A percentile compares a stretch with the other conserved stretches of the same genome.
phyloP scores from a whole-genome alignment of 495 filamentous ascomycete genomes.

The Pyrenula massariospora region DNA sequence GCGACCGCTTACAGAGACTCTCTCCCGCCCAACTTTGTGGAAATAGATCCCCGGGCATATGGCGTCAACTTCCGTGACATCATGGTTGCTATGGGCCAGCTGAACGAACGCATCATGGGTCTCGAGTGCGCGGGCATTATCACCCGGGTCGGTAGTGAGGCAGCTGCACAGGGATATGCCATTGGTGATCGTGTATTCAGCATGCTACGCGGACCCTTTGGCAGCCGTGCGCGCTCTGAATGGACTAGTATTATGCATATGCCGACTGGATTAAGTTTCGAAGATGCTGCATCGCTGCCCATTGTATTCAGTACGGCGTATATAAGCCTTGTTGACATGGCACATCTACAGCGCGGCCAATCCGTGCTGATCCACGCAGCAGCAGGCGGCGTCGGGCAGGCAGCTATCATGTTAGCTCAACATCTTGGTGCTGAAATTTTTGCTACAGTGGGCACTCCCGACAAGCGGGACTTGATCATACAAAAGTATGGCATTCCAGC shows the following conservation, averaged over 20 bases:
- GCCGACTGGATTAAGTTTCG: conserved; percentile 34
- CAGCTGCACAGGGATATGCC: conserved; percentile 13
- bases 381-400: conserved; percentile 49
- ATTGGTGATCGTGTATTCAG: conserved; percentile 30
- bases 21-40: conserved; percentile 5
- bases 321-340: conserved; percentile 35
- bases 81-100: conserved; percentile 19
- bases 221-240: neutral
- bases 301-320: conserved; percentile 47
- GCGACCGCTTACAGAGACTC: too few species aligned
- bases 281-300: conserved; percentile 44
- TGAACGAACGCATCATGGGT: conserved; percentile 19
- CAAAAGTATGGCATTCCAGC: conserved; percentile 22
- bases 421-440: conserved; percentile 46
- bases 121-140: conserved; percentile 33
- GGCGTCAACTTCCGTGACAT: conserved; percentile 36
- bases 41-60: conserved; percentile 16
- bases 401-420: conserved; percentile 46
- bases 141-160: conserved; percentile 14
- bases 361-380: conserved; percentile 49
- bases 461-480: conserved; percentile 30
- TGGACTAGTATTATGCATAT: conserved; percentile 20
- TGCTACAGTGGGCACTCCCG: conserved; percentile 39
- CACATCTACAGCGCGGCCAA: conserved; percentile 30
- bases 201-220: neutral